A percentile compares a stretch with the other conserved stretches of the same genome.
These are phyloP conservation scores for Coemansia sp. DNA, from an alignment of 192 early-diverging fungal genomes.

Conservation along the genomic window DNA sequence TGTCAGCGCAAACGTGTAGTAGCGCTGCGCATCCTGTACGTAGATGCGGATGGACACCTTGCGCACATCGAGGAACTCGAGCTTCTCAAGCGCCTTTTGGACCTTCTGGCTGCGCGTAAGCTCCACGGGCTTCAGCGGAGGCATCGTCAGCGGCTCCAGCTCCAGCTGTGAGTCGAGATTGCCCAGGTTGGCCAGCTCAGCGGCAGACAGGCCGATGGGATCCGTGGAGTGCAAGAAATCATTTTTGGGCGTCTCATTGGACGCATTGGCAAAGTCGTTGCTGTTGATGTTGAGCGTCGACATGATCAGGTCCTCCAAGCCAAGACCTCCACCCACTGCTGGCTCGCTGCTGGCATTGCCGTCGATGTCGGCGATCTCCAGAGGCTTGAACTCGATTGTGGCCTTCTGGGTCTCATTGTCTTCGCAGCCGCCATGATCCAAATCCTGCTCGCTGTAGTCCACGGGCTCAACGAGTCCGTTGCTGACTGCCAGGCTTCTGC, in stretches of 20 bases:
- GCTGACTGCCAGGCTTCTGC: slow-evolving; percentile 39
- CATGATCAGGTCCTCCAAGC: slow-evolving; percentile 27
- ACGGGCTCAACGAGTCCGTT: slow-evolving; percentile 37
- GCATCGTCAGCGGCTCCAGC: slow-evolving; percentile 1
- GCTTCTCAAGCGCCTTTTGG: slow-evolving; percentile 46
- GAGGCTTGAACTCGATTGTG: slow-evolving; percentile 38
- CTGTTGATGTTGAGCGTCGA: slow-evolving; percentile 1
- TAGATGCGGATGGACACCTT: slow-evolving; percentile 78
- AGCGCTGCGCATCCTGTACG: slow-evolving; percentile 72
- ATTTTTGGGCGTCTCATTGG: background rate
- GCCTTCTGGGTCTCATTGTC: background rate
- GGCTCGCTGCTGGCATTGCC: background rate
- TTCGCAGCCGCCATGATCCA: background rate
- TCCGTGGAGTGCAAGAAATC: background rate
- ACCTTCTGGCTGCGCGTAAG: slow-evolving; percentile 49
- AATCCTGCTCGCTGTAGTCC: slow-evolving; percentile 20
- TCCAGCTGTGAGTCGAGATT: slow-evolving; percentile 4
- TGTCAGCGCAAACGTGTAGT: slow-evolving; percentile 77
- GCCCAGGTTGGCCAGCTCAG: slow-evolving; percentile 1
- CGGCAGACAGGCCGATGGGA: background rate
- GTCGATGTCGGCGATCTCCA: slow-evolving; percentile 27
- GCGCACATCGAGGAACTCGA: slow-evolving; percentile 38
- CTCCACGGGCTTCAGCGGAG: slow-evolving; percentile 21
- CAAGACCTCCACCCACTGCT: slow-evolving; percentile 9
- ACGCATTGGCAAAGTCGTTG: background rate